These are phyloP conservation scores for Anisogramma anomala DNA, from an alignment of 2,329 filamentous ascomycete species.

Conservation along the genomic window DNA sequence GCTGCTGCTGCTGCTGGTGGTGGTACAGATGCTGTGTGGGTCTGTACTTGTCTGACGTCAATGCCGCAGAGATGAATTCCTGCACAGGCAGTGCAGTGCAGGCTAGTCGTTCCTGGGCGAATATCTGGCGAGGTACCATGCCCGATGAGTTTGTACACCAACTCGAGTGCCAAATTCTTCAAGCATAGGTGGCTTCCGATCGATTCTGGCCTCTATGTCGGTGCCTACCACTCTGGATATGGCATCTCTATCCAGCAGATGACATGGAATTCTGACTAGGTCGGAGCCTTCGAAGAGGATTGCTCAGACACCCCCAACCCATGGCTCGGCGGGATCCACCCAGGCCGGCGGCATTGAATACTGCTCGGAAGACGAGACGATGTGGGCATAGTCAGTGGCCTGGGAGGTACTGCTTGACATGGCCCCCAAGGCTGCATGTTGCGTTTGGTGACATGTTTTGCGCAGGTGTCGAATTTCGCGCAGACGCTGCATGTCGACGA, in stretches of 20 bases:
- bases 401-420: background rate
- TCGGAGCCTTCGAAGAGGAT: background rate
- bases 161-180: background rate
- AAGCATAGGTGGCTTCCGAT: background rate
- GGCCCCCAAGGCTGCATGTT: background rate
- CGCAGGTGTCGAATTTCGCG: background rate
- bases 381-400: conserved; percentile 4
- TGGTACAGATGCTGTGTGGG: too few relatives aligned
- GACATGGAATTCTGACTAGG: background rate
- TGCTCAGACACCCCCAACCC: conserved; percentile 11
- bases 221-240: background rate
- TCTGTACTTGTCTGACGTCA: too few relatives aligned
- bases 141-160: background rate
- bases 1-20: background rate
- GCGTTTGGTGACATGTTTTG: background rate
- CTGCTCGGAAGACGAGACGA: background rate
- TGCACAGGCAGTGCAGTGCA: too few relatives aligned
- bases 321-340: background rate
- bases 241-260: background rate
- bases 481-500: background rate
- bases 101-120: background rate
- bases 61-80: too few relatives aligned
- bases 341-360: background rate
- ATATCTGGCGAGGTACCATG: background rate
- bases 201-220: background rate